Conservation (phyloP, 2,329 filamentous ascomycete genomes). For the Magnaporthales sp. region DNA sequence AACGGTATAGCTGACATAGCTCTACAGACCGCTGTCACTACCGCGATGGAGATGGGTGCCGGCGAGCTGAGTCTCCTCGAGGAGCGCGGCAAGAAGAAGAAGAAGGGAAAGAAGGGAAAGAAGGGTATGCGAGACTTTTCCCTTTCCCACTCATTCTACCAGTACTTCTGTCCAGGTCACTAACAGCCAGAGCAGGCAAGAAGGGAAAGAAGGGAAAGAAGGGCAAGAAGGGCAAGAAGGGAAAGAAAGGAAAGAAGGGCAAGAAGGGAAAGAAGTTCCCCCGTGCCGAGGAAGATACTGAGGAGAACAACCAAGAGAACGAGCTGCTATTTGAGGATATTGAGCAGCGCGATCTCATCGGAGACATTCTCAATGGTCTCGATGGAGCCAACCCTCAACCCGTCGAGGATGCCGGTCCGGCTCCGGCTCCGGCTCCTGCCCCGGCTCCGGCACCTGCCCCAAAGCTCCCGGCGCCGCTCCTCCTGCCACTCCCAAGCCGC, state of each 20-base stretch:
- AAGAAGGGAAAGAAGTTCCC: constrained; percentile 2
- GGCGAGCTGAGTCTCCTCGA: constrained; percentile 1
- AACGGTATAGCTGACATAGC: not conserved
- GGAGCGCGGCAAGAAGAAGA: not conserved
- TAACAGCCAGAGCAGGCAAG: not conserved
- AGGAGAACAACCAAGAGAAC: not conserved
- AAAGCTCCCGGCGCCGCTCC: not conserved
- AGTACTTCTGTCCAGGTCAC: not conserved
- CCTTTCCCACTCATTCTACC: not conserved
- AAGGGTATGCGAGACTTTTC: constrained; percentile 2
- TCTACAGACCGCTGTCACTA: not conserved
- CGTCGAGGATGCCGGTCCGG: not conserved
- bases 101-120: constrained; percentile 6
- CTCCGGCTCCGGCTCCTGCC: not conserved
- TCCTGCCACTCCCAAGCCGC: not conserved
- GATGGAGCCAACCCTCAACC: not conserved
- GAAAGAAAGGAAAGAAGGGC: not conserved
- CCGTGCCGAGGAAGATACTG: not conserved
- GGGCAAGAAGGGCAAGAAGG: constrained; percentile 3
- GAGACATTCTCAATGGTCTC: not conserved
- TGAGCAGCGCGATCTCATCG: not conserved
- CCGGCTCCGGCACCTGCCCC: not conserved
- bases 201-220: not conserved
- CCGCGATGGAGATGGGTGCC: not conserved
- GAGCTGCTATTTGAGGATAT: not conserved